Conservation (phyloP, 2,329 filamentous ascomycete species). For the Arachnomyces sp. region DNA sequence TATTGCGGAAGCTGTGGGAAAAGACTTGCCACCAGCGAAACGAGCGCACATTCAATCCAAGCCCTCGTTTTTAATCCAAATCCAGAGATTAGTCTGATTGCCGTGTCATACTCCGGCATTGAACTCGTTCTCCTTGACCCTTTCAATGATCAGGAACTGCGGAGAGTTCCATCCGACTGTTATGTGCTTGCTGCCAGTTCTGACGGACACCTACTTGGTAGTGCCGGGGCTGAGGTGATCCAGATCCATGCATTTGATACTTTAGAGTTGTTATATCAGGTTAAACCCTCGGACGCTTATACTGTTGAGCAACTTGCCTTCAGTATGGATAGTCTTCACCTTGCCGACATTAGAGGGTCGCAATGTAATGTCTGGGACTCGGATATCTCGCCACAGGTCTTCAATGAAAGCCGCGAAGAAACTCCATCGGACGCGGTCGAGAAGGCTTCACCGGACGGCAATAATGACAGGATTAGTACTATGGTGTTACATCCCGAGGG, state of each 20-base stretch:
- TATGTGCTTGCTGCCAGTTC: conserved; percentile 25
- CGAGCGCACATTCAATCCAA: conserved; percentile 21
- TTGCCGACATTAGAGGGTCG: conserved; percentile 28
- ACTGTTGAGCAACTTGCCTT: conserved; percentile 28
- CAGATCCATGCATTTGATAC: conserved; percentile 25
- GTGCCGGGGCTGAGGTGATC: conserved; percentile 18
- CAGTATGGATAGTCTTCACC: conserved; percentile 23
- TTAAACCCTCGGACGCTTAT: conserved; percentile 18
- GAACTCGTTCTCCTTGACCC: conserved; percentile 27
- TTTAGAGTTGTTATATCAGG: conserved; percentile 21
- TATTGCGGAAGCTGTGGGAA: conserved; percentile 30
- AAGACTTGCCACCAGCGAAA: conserved; percentile 23
- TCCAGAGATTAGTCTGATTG: conserved; percentile 22
- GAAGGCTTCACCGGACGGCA: conserved; percentile 15
- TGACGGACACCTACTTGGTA: conserved; percentile 22
- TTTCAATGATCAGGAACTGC: conserved; percentile 17
- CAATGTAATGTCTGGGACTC: conserved; percentile 36
- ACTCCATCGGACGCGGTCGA: conserved; percentile 18
- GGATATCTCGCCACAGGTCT: conserved; percentile 12
- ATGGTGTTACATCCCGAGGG: conserved; percentile 19
- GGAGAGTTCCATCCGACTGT: conserved; percentile 21
- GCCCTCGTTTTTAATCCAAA: conserved; percentile 31
- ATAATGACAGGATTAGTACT: conserved; percentile 23
- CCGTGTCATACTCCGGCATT: conserved; percentile 25
- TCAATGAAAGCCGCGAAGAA: conserved; percentile 20